Percentiles rank a stretch among this genome's conserved stretches.
Evolutionary conservation across 768 basidiomycete genomes (phyloP).

Genomic region (Termitomyces sp.): DNA sequence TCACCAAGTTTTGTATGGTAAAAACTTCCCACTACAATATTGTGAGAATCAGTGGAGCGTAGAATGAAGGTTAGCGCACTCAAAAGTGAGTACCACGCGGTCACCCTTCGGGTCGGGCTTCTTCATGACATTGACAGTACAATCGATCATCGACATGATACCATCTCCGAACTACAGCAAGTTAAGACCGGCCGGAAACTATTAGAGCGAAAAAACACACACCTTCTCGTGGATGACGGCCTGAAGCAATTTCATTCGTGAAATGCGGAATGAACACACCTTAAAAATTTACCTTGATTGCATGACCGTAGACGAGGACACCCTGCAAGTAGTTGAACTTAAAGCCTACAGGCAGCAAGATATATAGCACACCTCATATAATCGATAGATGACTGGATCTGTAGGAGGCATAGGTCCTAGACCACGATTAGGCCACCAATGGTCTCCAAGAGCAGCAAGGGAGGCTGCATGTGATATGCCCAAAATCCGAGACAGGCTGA

Average conservation of each 20-base stretch:
- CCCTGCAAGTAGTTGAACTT: conserved; percentile 30
- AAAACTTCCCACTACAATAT: conserved; percentile 61
- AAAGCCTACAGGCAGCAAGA: background rate
- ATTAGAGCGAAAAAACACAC: background rate
- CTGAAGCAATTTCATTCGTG: conserved; percentile 18
- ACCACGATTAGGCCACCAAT: conserved; percentile 75
- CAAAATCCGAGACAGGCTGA: conserved; percentile 42
- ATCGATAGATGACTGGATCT: conserved; percentile 75
- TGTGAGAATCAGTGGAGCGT: conserved; percentile 1
- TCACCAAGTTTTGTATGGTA: conserved; percentile 70
- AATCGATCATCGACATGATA: conserved; percentile 89
- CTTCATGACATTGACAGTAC: conserved; percentile 59
- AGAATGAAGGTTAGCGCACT: conserved; percentile 40
- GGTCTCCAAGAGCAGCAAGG: conserved; percentile 43
- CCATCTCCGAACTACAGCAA: conserved; percentile 69
- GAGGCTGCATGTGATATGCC: conserved; percentile 36
- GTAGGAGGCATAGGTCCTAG: conserved; percentile 67
- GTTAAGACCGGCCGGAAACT: background rate
- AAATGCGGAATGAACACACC: background rate
- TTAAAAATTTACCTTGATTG: conserved; percentile 58
- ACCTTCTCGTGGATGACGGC: conserved; percentile 78
- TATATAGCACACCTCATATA: conserved; percentile 59
- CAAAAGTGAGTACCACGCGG: conserved; percentile 72
- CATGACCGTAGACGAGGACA: conserved; percentile 70
- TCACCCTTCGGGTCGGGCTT: conserved; percentile 78